Evolutionary conservation across 2,329 filamentous ascomycete genomes (phyloP), one percentile per base, ranked within the genome.

Genomic region (Dactylellina cionopaga): DNA sequence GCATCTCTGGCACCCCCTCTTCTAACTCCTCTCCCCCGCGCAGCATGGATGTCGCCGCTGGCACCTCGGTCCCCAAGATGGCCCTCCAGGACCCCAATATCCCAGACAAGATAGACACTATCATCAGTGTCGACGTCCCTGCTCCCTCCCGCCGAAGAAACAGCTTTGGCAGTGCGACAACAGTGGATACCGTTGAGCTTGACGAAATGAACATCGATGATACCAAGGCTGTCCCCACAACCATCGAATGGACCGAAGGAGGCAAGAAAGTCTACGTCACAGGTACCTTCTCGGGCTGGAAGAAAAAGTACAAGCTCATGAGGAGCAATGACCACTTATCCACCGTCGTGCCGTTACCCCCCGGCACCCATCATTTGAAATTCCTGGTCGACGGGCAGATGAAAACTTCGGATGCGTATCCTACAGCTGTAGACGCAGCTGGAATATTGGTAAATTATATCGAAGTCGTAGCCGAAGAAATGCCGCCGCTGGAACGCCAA

Each of bases 371-470:
- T 80, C 95, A 99, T 83, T 85, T 99, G 78, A 94, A 96, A 79
- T 99, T 98, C 82, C 86, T 99, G 76, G 92, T 97, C 54, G 94
- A 98, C 81, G 91, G 91, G 68, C 89, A 94, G 78, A 96, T 97
- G 92, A 87, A 90, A 79, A 95, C 92, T 11, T 95, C 92, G 13
- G 88, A 91, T 71, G 88, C 90, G 75, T 84, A 97, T 62, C 94
- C 95, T 11, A 98, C 95, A 0, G 96, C 95, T 1, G 95, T 99
- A 68, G 95, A 99, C 80, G 97, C 96, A 80, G 96, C 92, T 75
- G 98, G 98, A 82, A 96, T 96, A 79, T 85, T 99, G 15, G 94
- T 99, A 81, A 99, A 99, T 82, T 99, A 98, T 80, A 92, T 99
- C 78, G 95, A 99, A 82, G 91, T 98, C 74, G 91, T 86, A 77